Evolutionary conservation across 2,329 filamentous ascomycete genomes (phyloP).

Genomic region (Aspergillus pseudoglaucus): DNA sequence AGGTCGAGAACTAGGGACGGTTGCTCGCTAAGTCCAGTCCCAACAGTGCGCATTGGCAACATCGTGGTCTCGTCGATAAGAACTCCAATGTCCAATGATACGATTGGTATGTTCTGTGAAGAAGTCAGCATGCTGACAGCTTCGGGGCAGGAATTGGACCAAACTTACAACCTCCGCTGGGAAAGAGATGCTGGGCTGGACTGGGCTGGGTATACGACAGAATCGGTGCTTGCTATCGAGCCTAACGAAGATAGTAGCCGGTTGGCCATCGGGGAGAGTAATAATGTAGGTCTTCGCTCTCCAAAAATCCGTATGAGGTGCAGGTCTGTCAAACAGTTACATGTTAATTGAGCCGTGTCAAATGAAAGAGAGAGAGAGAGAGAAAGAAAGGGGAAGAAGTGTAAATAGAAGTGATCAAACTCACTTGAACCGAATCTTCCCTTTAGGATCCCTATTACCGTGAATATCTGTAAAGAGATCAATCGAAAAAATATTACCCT

Average conservation of each 20-base stretch:
- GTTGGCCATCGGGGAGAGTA: conserved; percentile 20
- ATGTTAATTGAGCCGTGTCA: too few relatives aligned
- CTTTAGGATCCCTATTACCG: conserved; percentile 37
- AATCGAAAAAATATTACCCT: conserved; percentile 52
- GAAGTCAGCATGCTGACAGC: background rate
- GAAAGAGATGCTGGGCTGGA: conserved; percentile 25
- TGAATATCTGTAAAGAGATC: conserved; percentile 47
- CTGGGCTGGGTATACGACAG: conserved; percentile 27
- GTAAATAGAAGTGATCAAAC: conserved; percentile 2
- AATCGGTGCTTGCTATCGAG: conserved; percentile 18
- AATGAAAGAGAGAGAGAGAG: background rate
- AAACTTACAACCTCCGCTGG: conserved; percentile 31
- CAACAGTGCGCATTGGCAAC: conserved; percentile 51
- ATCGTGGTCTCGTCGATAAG: conserved; percentile 50
- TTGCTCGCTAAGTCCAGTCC: conserved; percentile 10
- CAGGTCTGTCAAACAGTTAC: conserved; percentile 35
- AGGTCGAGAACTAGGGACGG: conserved; percentile 39
- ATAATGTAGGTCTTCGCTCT: conserved; percentile 17
- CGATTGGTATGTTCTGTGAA: conserved; percentile 38
- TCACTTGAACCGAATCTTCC: conserved; percentile 50
- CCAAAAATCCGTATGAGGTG: conserved; percentile 51
- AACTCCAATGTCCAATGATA: conserved; percentile 56
- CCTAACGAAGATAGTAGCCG: conserved; percentile 14
- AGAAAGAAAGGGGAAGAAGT: background rate
- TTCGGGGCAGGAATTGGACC: background rate